phyloP scores from a whole-genome alignment of 1,284 basidiomycete species.

The Ceratobasidium theobromae region DNA sequence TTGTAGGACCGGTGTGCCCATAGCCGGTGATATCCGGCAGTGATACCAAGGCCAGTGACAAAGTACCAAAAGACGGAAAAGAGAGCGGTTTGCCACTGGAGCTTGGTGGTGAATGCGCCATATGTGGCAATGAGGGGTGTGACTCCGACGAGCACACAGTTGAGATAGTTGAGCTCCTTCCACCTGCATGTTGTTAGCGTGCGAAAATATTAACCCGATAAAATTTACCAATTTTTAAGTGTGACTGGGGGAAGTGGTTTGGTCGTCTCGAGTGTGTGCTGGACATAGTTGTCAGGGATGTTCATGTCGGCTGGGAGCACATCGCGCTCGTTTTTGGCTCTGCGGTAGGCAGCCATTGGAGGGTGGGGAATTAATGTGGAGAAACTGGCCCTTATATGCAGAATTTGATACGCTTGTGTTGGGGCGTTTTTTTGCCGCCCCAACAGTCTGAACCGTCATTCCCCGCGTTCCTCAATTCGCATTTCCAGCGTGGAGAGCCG shows the following conservation, averaged over 20 bases:
- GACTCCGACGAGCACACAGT: conserved; percentile 71
- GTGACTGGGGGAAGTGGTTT: conserved; percentile 77
- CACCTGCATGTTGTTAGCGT: conserved; percentile 19
- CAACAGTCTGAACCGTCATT: conserved; percentile 15
- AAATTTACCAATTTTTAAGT: conserved; percentile 54
- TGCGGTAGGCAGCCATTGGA: conserved; percentile 9
- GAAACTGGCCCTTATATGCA: conserved; percentile 3
- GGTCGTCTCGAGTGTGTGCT: conserved; percentile 75
- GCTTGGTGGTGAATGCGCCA: conserved; percentile 61
- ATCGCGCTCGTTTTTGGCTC: conserved; percentile 31
- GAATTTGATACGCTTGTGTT: conserved; percentile 21
- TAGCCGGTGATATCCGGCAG: conserved; percentile 83
- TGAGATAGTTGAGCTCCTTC: conserved; percentile 74
- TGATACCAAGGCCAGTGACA: conserved; percentile 74
- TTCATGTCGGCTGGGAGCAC: conserved; percentile 58
- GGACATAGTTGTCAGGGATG: conserved; percentile 88
- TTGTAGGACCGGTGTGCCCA: conserved; percentile 93
- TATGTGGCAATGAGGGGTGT: conserved; percentile 71
- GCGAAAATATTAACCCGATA: conserved; percentile 40
- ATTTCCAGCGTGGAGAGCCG: too few species aligned
- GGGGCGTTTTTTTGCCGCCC: conserved; percentile 18
- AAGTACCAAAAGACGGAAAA: conserved; percentile 82
- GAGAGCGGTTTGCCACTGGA: conserved; percentile 66
- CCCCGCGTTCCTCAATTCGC: neutral
- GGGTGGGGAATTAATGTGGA: conserved; percentile 13